These are phyloP conservation scores for Hygrophorus russula DNA, from an alignment of 768 basidiomycete genomes.

Conservation along the genomic window DNA sequence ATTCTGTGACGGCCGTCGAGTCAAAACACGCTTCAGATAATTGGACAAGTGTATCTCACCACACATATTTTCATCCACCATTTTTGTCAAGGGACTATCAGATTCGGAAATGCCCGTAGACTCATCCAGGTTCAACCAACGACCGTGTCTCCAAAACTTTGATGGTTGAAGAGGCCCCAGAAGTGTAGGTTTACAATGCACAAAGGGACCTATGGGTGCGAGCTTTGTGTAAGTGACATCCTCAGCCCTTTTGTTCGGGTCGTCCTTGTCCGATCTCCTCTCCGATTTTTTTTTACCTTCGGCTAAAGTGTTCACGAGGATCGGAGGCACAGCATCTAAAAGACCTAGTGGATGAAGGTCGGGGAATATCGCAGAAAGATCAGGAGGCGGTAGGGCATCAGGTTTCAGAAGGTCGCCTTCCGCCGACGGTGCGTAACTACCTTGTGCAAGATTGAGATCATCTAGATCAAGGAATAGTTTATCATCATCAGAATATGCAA, in stretches of 20 bases:
- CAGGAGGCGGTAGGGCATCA: conserved; percentile 23
- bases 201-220: conserved; percentile 63
- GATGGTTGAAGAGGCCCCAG: conserved; percentile 78
- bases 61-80: conserved; percentile 34
- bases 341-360: conserved; percentile 60
- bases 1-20: conserved; percentile 20
- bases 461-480: conserved; percentile 39
- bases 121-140: conserved; percentile 58
- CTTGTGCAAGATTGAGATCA: conserved; percentile 20
- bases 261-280: conserved; percentile 51
- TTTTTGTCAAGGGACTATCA: conserved; percentile 26
- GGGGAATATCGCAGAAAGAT: conserved; percentile 69
- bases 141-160: conserved; percentile 54
- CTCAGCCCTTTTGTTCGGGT: conserved; percentile 66
- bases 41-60: conserved; percentile 24
- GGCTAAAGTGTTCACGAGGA: conserved; percentile 11
- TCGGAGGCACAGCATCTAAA: conserved; percentile 32
- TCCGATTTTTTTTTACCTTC: conserved; percentile 37
- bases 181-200: conserved; percentile 75
- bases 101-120: conserved; percentile 31
- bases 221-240: conserved; percentile 71
- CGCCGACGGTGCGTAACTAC: conserved; percentile 13
- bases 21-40: neutral
- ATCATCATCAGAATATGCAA: conserved; percentile 51
- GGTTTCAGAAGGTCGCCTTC: conserved; percentile 17